Evolutionary conservation across 1,284 basidiomycete species (phyloP), one percentile per base, ranked within the genome.

Genomic region (Apiotrichum siamense): DNA sequence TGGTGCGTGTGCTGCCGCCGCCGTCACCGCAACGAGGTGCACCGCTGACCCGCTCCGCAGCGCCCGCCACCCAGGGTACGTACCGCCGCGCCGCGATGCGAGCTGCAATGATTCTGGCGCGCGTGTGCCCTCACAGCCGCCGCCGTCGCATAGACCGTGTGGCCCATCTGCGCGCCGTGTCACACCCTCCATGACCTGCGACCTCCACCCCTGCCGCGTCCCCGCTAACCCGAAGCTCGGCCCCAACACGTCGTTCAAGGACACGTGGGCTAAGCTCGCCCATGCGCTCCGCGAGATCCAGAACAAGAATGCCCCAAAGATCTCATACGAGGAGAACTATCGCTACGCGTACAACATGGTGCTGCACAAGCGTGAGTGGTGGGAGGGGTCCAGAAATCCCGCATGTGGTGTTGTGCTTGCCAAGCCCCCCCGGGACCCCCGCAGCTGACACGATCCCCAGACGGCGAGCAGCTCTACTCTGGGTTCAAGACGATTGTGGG

Each of bases 281-380:
- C 53, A 55, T 32, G 97, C 97, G 60, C 93, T 99, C 62, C 81
- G 83, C 52, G 89, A 97, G 77, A 98, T 99, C 51, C 90, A 96
- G 72, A 87, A 90, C 62, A 90, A 96, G 75, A 89, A 96, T 73
- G 90, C 91, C 7, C 84, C 84, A 50, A 86, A 85, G 65, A 82
- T 99, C 26, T 96, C 90, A 15, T 98, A 93, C 66, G 96, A 98
- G 73, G 94, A 97, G 76, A 92, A 94, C 65, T 92, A 96, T 69
- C 82, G 92, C 38, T 91, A 88, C 69, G 90, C 86, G 20, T 96
- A 96, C 74, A 93, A 92, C 70, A 85, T 97, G 81, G 91, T 94
- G 4, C 79, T 94, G 12, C 81, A 85, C 69, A 90, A 87, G 72
- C 81, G 74, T 74, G 38, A 56, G 69, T 63, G 7, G 6, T 17